Conservation (phyloP, 2,329 filamentous ascomycete species). For the Clarireedia hainanense region DNA sequence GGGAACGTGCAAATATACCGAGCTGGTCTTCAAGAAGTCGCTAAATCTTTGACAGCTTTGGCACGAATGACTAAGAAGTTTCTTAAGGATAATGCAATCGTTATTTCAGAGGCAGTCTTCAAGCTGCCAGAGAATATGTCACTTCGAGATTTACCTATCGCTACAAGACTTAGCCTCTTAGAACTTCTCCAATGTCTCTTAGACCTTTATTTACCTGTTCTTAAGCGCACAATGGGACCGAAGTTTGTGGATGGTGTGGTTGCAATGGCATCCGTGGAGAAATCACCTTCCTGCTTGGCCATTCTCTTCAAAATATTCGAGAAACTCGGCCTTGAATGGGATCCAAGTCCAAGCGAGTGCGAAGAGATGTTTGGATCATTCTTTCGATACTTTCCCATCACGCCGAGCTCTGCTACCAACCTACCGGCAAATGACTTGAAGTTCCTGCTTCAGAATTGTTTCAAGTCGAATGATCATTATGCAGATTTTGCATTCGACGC, state of each 20-base stretch:
- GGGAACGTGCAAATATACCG: slow-evolving; percentile 6
- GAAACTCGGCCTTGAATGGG: slow-evolving; percentile 18
- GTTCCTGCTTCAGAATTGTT: slow-evolving; percentile 20
- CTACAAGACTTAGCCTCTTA: slow-evolving; percentile 18
- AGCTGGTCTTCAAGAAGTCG: slow-evolving; percentile 8
- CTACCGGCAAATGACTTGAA: slow-evolving; percentile 16
- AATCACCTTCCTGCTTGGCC: slow-evolving; percentile 22
- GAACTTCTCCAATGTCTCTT: slow-evolving; percentile 17
- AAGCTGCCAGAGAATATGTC: slow-evolving; percentile 1
- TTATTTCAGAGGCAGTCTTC: not conserved
- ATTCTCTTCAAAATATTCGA: slow-evolving; percentile 22
- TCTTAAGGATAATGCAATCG: not conserved
- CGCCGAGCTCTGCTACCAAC: slow-evolving; percentile 8
- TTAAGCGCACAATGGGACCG: slow-evolving; percentile 16
- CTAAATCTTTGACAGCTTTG: slow-evolving; percentile 3
- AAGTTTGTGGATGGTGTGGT: slow-evolving; percentile 20
- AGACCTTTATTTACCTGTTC: slow-evolving; percentile 8
- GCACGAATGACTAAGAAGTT: slow-evolving; percentile 6
- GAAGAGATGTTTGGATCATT: slow-evolving; percentile 23
- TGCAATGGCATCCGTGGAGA: slow-evolving; percentile 22
- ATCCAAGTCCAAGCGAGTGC: slow-evolving; percentile 8
- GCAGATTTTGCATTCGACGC: slow-evolving; percentile 19
- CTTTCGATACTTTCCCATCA: slow-evolving; percentile 26
- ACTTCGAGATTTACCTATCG: slow-evolving; percentile 12
- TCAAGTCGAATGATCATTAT: slow-evolving; percentile 22